A percentile compares a stretch with the other conserved stretches of the same genome.
These are phyloP conservation scores for Olyra latifolia DNA, from an alignment of 176 grass and related monocot genomes.

Conservation along the genomic window DNA sequence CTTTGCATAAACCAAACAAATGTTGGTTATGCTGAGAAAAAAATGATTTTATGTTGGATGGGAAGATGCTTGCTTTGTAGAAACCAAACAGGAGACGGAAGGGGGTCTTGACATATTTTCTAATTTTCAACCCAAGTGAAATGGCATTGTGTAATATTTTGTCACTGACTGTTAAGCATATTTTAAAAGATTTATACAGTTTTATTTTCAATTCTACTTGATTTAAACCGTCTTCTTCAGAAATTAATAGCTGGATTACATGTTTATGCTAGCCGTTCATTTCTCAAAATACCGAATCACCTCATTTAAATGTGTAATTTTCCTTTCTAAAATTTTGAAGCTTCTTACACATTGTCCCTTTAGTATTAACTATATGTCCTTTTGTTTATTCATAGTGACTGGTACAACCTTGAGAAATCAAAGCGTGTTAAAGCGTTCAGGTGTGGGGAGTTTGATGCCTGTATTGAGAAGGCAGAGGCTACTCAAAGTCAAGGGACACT, in stretches of 20 bases:
- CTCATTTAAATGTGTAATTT: neutral
- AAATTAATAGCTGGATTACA: neutral
- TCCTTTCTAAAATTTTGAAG: constrained; percentile 3
- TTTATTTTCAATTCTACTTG: constrained; percentile 5
- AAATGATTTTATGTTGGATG: neutral
- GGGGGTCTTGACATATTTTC: neutral
- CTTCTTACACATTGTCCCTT: constrained; percentile 15
- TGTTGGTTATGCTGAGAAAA: neutral
- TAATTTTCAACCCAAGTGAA: constrained; percentile 4
- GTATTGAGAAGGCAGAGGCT: constrained; percentile 96
- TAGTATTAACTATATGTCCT: constrained; percentile 34
- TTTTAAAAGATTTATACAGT: neutral
- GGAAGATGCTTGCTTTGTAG: constrained; percentile 14
- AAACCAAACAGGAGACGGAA: constrained; percentile 26
- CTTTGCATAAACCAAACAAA: constrained; percentile 1
- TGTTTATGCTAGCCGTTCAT: neutral
- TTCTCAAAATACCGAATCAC: constrained; percentile 5
- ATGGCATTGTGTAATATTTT: neutral
- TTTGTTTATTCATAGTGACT: constrained; percentile 62
- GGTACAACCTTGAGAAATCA: constrained; percentile 99
- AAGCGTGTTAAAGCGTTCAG: constrained; percentile 97
- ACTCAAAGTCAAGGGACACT: constrained; percentile 83
- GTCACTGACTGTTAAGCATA: constrained; percentile 2
- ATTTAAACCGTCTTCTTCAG: constrained; percentile 7
- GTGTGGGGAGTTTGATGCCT: constrained; percentile 98